Percentiles rank a stretch among this genome's conserved stretches.
Conservation (phyloP, 2,329 filamentous ascomycete species). For the Fusarium pilosicola region DNA sequence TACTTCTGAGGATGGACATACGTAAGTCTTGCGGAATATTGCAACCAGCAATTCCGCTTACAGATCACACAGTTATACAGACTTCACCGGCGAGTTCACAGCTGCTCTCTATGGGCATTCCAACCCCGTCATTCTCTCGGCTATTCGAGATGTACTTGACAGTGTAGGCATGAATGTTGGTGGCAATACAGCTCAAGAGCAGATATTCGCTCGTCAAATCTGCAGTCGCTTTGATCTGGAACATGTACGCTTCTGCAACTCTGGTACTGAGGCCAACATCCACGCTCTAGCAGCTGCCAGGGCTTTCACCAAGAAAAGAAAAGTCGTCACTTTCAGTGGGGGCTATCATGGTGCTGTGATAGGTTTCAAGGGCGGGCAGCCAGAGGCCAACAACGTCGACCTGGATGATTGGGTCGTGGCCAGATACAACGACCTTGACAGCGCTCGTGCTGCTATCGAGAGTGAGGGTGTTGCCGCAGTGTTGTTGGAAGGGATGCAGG, state of each 20-base stretch:
- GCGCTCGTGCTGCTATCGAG: constrained; percentile 56
- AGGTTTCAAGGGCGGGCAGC: constrained; percentile 47
- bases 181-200: constrained; percentile 62
- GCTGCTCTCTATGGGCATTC: constrained; percentile 75
- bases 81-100: constrained; percentile 71
- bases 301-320: constrained; percentile 55
- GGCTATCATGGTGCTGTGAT: constrained; percentile 53
- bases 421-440: constrained; percentile 68
- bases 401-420: constrained; percentile 67
- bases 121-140: constrained; percentile 61
- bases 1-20: constrained; percentile 54
- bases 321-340: constrained; percentile 63
- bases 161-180: constrained; percentile 65
- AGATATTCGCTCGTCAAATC: constrained; percentile 61
- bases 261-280: constrained; percentile 72
- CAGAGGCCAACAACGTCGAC: constrained; percentile 59
- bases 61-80: constrained; percentile 57
- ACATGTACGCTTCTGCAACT: constrained; percentile 70
- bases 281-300: constrained; percentile 67
- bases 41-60: background rate
- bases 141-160: constrained; percentile 58
- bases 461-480: constrained; percentile 67
- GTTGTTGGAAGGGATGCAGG: constrained; percentile 74
- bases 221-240: constrained; percentile 65
- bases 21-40: constrained; percentile 34